phyloP scores from a whole-genome alignment of 2,329 filamentous ascomycete genomes.

The Rhinocladiella mackenziei region DNA sequence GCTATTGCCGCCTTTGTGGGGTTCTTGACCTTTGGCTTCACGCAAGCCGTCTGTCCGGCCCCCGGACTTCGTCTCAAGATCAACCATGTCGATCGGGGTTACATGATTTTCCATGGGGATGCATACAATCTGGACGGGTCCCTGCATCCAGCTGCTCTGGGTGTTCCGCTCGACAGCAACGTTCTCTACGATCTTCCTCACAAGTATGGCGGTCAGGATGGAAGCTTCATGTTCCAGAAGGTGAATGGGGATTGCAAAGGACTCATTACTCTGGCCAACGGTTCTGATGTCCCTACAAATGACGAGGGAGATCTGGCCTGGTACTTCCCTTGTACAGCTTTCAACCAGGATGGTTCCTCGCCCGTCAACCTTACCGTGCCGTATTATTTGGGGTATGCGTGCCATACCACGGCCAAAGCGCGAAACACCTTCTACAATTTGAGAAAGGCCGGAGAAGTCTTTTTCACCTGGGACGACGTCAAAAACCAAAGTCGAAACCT shows the following conservation, averaged over 20 bases:
- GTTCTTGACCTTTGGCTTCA: conserved; percentile 96
- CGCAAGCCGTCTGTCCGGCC: conserved; percentile 73
- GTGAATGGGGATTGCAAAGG: conserved; percentile 96
- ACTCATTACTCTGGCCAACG: conserved; percentile 67
- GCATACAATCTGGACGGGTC: conserved; percentile 80
- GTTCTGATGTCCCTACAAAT: conserved; percentile 77
- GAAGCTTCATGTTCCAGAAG: conserved; percentile 96
- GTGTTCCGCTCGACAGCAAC: conserved; percentile 70
- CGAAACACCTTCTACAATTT: conserved; percentile 75
- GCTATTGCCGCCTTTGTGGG: conserved; percentile 84
- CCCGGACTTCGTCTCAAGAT: conserved; percentile 70
- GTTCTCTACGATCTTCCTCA: conserved; percentile 81
- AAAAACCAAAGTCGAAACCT: conserved; percentile 85
- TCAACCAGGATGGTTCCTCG: conserved; percentile 88
- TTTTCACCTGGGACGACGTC: conserved; percentile 93
- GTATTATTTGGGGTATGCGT: conserved; percentile 80
- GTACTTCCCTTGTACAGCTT: conserved; percentile 92
- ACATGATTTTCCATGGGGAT: conserved; percentile 93
- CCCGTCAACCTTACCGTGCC: conserved; percentile 68
- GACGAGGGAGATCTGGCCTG: conserved; percentile 72
- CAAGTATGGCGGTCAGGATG: conserved; percentile 82
- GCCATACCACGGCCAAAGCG: conserved; percentile 70
- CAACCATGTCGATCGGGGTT: conserved; percentile 75
- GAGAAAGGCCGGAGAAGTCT: conserved; percentile 73
- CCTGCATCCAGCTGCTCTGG: conserved; percentile 72